Conservation (phyloP, 2,329 filamentous ascomycete genomes). For the Talaromyces sp. region DNA sequence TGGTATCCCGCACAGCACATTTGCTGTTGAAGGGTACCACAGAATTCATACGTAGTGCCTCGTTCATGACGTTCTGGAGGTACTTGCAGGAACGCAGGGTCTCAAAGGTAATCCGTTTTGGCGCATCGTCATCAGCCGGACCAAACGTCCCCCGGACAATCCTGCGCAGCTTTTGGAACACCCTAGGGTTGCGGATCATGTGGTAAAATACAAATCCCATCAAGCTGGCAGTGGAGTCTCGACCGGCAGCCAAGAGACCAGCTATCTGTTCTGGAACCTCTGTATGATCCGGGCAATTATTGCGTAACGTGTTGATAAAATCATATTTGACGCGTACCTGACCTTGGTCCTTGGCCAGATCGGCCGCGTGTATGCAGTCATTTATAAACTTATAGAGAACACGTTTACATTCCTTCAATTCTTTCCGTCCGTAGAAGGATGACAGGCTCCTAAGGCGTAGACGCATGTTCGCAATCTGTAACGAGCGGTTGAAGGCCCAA, state of each 20-base stretch:
- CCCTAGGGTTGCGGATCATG: conserved; percentile 62
- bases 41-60: conserved; percentile 19
- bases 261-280: conserved; percentile 65
- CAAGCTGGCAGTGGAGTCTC: conserved; percentile 71
- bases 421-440: neutral
- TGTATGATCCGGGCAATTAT: neutral
- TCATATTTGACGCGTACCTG: conserved; percentile 2
- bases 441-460: neutral
- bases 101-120: neutral
- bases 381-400: conserved; percentile 1
- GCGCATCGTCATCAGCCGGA: conserved; percentile 20
- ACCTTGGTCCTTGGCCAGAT: neutral
- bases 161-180: conserved; percentile 59
- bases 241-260: conserved; percentile 67
- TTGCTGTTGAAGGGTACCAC: conserved; percentile 24
- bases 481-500: neutral
- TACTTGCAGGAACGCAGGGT: conserved; percentile 8
- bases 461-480: neutral
- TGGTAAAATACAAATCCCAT: conserved; percentile 57
- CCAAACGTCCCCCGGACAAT: conserved; percentile 66
- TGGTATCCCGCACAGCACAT: conserved; percentile 14
- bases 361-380: neutral
- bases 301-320: neutral
- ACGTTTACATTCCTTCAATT: neutral
- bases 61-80: conserved; percentile 17